Percentiles rank a stretch among this genome's conserved stretches.
Conservation (phyloP, 768 basidiomycete species). For the Podaxis sp. region DNA sequence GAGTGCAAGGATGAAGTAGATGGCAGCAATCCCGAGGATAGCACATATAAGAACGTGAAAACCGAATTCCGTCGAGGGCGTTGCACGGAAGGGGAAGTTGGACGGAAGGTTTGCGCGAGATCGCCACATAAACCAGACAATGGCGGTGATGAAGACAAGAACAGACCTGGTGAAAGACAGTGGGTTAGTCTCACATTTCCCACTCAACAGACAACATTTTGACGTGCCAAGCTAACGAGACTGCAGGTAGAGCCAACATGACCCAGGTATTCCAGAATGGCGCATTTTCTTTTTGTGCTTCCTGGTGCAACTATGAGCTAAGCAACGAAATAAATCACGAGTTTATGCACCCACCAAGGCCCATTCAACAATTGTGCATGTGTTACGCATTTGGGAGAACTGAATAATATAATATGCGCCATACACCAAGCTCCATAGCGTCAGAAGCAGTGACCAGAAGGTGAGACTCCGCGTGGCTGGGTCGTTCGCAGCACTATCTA, state of each 20-base stretch:
- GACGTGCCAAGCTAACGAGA: constrained; percentile 55
- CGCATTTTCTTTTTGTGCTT: constrained; percentile 35
- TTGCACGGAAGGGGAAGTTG: neutral
- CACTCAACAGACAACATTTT: neutral
- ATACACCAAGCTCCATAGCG: neutral
- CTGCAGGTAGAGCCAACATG: constrained; percentile 52
- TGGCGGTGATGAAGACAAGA: neutral
- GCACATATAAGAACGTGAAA: neutral
- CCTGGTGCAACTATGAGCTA: constrained; percentile 27
- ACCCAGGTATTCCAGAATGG: constrained; percentile 64
- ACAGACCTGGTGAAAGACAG: neutral
- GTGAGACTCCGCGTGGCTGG: neutral
- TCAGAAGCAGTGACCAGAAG: neutral
- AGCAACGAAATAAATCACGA: neutral
- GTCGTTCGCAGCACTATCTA: neutral
- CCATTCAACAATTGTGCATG: constrained; percentile 60
- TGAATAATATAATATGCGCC: constrained; percentile 3
- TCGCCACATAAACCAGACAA: neutral
- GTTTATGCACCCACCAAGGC: constrained; percentile 37
- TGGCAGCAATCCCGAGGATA: neutral
- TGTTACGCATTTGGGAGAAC: constrained; percentile 26
- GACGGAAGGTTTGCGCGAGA: neutral
- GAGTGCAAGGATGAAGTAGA: neutral
- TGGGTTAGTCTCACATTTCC: neutral
- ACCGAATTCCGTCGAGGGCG: neutral